Conservation (phyloP, 345 rosid genomes). For the Salix purpurea region DNA sequence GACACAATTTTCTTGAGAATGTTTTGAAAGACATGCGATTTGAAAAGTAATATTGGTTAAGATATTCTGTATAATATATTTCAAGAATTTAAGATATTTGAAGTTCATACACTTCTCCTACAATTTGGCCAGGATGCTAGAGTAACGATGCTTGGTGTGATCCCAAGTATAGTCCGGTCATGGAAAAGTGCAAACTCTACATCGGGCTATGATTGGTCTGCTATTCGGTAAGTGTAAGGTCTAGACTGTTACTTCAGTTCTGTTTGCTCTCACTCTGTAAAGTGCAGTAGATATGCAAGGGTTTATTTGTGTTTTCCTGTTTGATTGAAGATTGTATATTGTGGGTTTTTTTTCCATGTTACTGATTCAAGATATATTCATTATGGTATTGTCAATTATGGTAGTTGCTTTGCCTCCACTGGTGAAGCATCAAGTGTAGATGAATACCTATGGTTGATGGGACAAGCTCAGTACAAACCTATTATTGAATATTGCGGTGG, state of each 20-base stretch:
- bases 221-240: conserved; percentile 64
- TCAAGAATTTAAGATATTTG: not conserved
- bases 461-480: conserved; percentile 85
- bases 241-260: not conserved
- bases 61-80: not conserved
- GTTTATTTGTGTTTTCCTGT: not conserved
- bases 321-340: not conserved
- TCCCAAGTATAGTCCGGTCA: conserved; percentile 87
- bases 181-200: conserved; percentile 72
- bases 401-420: conserved; percentile 88
- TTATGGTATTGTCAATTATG: conserved; percentile 22
- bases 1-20: too few relatives aligned
- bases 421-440: conserved; percentile 97
- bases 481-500: conserved; percentile 96
- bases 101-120: conserved; percentile 4
- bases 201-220: conserved; percentile 86
- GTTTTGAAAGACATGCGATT: too few relatives aligned
- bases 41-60: not conserved
- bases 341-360: not conserved
- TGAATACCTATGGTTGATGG: conserved; percentile 94
- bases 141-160: conserved; percentile 93
- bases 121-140: conserved; percentile 67
- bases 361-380: conserved; percentile 17
- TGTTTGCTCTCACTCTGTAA: not conserved
- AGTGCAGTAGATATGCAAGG: not conserved